Conservation (phyloP, 2,329 filamentous ascomycete species). For the Cercospora brassicicola region DNA sequence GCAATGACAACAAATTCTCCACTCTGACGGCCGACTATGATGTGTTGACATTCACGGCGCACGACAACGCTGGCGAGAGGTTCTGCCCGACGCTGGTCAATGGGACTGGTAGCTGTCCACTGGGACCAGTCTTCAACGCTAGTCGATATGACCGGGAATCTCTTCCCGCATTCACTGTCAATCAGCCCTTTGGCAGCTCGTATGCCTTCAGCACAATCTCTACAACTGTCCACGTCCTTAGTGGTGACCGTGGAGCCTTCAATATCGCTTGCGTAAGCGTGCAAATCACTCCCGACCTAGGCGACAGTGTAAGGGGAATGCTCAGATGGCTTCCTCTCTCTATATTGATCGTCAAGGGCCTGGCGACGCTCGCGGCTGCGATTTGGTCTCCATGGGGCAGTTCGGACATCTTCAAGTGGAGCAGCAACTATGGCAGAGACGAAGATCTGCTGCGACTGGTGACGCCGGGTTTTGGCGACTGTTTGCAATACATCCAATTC, state of each 20-base stretch:
- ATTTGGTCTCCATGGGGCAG: conserved; percentile 95
- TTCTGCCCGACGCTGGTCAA: conserved; percentile 68
- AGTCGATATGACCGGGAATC: conserved; percentile 54
- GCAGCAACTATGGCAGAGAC: conserved; percentile 95
- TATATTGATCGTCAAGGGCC: conserved; percentile 74
- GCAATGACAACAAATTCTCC: conserved; percentile 65
- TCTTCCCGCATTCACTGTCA: conserved; percentile 72
- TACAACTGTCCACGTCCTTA: conserved; percentile 70
- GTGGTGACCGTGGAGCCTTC: conserved; percentile 65
- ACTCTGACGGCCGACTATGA: conserved; percentile 72
- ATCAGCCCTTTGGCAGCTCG: conserved; percentile 72
- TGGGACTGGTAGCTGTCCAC: conserved; percentile 63
- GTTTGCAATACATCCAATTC: conserved; percentile 95
- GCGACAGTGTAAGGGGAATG: conserved; percentile 64
- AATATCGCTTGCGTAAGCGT: conserved; percentile 77
- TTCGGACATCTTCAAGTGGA: conserved; percentile 87
- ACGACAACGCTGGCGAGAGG: conserved; percentile 48
- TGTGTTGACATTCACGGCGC: conserved; percentile 76
- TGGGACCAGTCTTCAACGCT: conserved; percentile 68
- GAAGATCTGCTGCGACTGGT: conserved; percentile 87
- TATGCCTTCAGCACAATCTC: conserved; percentile 85
- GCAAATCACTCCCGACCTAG: conserved; percentile 81
- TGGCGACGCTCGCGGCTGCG: conserved; percentile 79
- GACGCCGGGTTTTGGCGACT: conserved; percentile 94
- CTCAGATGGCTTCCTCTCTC: conserved; percentile 75